These are phyloP conservation scores for Canariomyces notabilis DNA, from an alignment of 2,329 filamentous ascomycete species.

Conservation along the genomic window DNA sequence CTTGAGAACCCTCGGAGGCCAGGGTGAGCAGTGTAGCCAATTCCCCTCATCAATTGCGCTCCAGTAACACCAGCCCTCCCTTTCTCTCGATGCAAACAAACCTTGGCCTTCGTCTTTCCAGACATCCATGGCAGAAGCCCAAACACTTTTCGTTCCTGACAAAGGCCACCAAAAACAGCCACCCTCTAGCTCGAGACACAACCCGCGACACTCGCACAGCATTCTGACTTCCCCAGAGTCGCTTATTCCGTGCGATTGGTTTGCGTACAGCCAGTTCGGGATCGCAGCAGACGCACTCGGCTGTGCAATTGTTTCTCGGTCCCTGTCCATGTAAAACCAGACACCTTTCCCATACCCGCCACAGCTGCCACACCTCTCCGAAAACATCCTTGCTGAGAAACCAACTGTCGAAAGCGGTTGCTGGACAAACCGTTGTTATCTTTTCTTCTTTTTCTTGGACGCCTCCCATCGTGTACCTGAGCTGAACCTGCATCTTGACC, in stretches of 20 bases:
- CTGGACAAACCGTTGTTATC: conserved; percentile 4
- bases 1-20: conserved; percentile 12
- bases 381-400: conserved; percentile 9
- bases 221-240: conserved; percentile 25
- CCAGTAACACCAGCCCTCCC: neutral
- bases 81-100: conserved; percentile 13
- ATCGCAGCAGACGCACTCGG: conserved; percentile 24
- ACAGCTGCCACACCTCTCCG: conserved; percentile 5
- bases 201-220: conserved; percentile 33
- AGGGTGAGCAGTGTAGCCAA: conserved; percentile 16
- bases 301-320: conserved; percentile 23
- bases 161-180: conserved; percentile 23
- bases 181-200: conserved; percentile 33
- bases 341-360: conserved; percentile 12
- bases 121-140: neutral
- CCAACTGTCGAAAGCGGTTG: conserved; percentile 10
- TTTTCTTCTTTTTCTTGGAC: neutral
- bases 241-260: conserved; percentile 12
- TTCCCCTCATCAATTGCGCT: conserved; percentile 11
- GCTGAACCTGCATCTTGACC: no score
- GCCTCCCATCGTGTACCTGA: neutral
- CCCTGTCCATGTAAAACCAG: conserved; percentile 21
- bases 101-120: neutral
- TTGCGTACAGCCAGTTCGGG: conserved; percentile 9
- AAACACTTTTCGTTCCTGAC: conserved; percentile 1